A percentile compares a stretch with the other conserved stretches of the same genome.
Evolutionary conservation across 2,329 filamentous ascomycete species (phyloP).

Genomic region (Blastomyces parvus): DNA sequence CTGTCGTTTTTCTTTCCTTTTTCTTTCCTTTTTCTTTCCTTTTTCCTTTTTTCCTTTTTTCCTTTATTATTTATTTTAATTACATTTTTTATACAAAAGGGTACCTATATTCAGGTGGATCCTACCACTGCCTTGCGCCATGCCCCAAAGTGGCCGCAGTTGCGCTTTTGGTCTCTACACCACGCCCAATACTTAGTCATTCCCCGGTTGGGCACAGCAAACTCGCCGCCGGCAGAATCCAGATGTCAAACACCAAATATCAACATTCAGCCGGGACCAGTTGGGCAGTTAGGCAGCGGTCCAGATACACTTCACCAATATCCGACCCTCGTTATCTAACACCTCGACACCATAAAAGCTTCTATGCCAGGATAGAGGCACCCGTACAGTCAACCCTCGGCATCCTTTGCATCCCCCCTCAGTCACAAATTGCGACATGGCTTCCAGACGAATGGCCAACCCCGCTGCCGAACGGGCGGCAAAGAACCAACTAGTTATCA

Average conservation of each 20-base stretch:
- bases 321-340: not conserved
- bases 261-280: not conserved
- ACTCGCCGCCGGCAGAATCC: not conserved
- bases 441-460: constrained; percentile 4
- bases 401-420: not conserved
- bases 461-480: constrained; percentile 71
- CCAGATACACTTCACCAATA: not conserved
- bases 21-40: no score
- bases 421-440: not conserved
- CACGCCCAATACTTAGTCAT: not conserved
- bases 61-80: no score
- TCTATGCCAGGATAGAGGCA: not conserved
- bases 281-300: not conserved
- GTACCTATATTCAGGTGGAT: no score
- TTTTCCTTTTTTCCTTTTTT: no score
- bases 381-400: not conserved
- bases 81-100: no score
- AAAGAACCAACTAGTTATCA: constrained; percentile 88
- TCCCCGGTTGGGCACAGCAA: not conserved
- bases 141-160: no score
- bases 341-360: not conserved
- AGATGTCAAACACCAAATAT: not conserved
- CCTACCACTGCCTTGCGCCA: no score
- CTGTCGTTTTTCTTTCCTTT: no score
- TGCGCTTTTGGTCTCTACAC: not conserved